Evolutionary conservation across 1,139 yeast genomes (phyloP).

Genomic region (Debaryomyces nepalensis): DNA sequence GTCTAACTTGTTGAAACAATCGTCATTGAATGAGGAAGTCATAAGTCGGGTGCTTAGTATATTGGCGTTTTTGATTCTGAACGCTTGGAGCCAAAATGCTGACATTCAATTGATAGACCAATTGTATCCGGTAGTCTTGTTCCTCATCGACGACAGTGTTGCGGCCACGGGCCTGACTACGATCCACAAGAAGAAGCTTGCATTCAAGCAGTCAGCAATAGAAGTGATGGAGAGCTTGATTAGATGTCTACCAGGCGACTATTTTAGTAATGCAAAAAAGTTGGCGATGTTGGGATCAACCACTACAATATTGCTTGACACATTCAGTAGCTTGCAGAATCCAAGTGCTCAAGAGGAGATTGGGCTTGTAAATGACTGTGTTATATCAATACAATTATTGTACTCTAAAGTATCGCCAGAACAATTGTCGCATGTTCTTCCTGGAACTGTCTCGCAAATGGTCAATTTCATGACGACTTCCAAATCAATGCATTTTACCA

Average conservation of each 20-base stretch:
- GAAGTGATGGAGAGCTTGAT: conserved; percentile 25
- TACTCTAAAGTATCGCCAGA: conserved; percentile 29
- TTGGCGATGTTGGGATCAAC: conserved; percentile 34
- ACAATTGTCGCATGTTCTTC: conserved; percentile 43
- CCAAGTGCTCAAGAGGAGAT: conserved; percentile 26
- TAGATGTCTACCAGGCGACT: conserved; percentile 25
- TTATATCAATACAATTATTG: conserved; percentile 22
- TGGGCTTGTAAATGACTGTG: conserved; percentile 16
- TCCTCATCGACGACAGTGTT: conserved; percentile 10
- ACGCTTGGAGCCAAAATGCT: conserved; percentile 38
- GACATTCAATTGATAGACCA: conserved; percentile 39
- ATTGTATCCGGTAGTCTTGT: conserved; percentile 39
- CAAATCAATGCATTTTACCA: conserved; percentile 30
- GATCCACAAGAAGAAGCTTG: conserved; percentile 16
- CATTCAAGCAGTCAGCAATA: conserved; percentile 27
- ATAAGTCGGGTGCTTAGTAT: conserved; percentile 31
- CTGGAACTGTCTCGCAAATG: conserved; percentile 43
- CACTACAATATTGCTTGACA: conserved; percentile 28
- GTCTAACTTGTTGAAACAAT: conserved; percentile 37
- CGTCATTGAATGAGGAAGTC: conserved; percentile 26
- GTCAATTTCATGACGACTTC: conserved; percentile 32
- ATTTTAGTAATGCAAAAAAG: conserved; percentile 26
- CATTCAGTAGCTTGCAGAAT: conserved; percentile 17
- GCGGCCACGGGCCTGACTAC: conserved; percentile 3
- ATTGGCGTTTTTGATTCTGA: conserved; percentile 31